Percentiles rank a stretch among this genome's conserved stretches.
These are phyloP conservation scores for Maudiozyma serrabonitensis DNA, from an alignment of 805 yeast species.

Conservation along the genomic window DNA sequence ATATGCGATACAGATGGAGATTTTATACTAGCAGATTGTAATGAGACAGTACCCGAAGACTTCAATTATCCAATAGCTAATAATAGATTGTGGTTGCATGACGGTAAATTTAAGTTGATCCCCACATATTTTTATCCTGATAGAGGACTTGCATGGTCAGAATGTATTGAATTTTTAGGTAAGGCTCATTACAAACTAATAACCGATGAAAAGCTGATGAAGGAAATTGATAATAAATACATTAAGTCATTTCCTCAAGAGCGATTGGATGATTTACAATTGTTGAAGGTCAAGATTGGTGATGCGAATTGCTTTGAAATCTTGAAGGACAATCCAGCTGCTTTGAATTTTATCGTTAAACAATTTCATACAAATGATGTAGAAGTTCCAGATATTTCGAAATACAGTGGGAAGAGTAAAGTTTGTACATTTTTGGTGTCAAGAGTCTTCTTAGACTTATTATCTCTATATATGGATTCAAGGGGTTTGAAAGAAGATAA, in stretches of 20 bases:
- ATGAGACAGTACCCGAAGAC: conserved; percentile 36
- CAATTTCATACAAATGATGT: conserved; percentile 1
- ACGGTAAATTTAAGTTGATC: conserved; percentile 32
- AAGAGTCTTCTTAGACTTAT: background rate
- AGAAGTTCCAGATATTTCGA: background rate
- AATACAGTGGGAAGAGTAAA: background rate
- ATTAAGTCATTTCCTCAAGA: conserved; percentile 23
- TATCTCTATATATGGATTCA: background rate
- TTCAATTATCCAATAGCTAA: conserved; percentile 34
- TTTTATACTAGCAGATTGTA: conserved; percentile 40
- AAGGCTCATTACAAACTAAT: conserved; percentile 31
- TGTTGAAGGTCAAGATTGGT: conserved; percentile 9
- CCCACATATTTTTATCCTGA: conserved; percentile 31
- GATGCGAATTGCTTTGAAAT: conserved; percentile 9
- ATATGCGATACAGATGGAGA: conserved; percentile 49
- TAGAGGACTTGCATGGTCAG: conserved; percentile 30
- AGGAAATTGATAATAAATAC: conserved; percentile 9
- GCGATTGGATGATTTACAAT: conserved; percentile 21
- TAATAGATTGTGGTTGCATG: conserved; percentile 46
- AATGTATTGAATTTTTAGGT: conserved; percentile 34
- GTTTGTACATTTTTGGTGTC: conserved; percentile 9
- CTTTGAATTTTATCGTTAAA: conserved; percentile 15
- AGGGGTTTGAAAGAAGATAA: background rate
- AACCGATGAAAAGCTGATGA: conserved; percentile 17
- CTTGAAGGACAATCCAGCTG: conserved; percentile 11